Evolutionary conservation across 202 grass and related monocot genomes (phyloP).

Genomic region (Elaeis oleifera): DNA sequence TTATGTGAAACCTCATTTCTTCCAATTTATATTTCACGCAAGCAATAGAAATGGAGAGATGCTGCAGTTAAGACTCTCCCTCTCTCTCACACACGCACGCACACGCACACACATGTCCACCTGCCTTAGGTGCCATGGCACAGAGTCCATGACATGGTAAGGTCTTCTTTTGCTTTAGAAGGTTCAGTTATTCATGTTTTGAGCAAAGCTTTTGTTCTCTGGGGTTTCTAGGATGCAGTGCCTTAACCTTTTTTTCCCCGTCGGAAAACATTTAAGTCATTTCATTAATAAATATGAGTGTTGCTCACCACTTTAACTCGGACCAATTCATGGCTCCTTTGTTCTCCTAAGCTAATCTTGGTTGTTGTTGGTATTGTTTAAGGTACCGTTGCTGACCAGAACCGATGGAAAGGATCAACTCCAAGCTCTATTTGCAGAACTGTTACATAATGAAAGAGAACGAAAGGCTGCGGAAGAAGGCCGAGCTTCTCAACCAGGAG

Average conservation of each 20-base stretch:
- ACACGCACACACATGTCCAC: too few species aligned
- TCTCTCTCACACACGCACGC: background rate
- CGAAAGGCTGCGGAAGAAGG: slow-evolving; percentile 90
- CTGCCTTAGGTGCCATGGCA: slow-evolving; percentile 20
- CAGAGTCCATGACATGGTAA: slow-evolving; percentile 2
- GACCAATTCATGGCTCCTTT: background rate
- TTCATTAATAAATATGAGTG: background rate
- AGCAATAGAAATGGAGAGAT: too few species aligned
- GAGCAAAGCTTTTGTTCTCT: background rate
- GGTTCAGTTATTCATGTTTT: slow-evolving; percentile 14
- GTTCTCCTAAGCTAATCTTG: background rate
- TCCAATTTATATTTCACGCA: background rate
- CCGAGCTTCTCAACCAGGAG: slow-evolving; percentile 81
- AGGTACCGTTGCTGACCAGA: background rate
- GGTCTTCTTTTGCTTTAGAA: slow-evolving; percentile 9
- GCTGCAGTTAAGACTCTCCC: background rate
- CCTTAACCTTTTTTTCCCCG: background rate
- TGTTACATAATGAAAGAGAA: slow-evolving; percentile 95
- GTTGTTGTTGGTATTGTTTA: background rate
- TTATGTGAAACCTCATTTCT: slow-evolving; percentile 6
- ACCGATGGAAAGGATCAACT: slow-evolving; percentile 73
- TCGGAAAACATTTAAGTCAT: background rate
- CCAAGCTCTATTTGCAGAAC: slow-evolving; percentile 87
- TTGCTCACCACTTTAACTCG: background rate
- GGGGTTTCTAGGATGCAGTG: background rate